Evolutionary conservation across 192 early-diverging fungal species (phyloP).

Genomic region (Podila clonocystis): DNA sequence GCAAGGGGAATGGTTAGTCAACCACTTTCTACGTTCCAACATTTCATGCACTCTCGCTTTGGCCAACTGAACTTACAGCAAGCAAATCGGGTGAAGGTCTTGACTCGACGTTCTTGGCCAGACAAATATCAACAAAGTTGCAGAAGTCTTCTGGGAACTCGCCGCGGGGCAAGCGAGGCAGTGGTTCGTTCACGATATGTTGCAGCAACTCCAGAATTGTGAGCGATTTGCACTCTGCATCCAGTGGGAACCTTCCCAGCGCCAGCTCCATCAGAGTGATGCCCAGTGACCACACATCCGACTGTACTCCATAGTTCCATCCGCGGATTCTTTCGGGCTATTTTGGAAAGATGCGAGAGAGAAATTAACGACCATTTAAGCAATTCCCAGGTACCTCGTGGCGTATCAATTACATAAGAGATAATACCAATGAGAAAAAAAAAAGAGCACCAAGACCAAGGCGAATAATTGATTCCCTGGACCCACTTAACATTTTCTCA

Average conservation of each 20-base stretch:
- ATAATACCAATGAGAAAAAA: constrained; percentile 2
- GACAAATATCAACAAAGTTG: constrained; percentile 78
- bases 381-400: too few relatives aligned
- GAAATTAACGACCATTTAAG: too few relatives aligned
- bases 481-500: neutral
- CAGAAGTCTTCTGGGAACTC: constrained; percentile 82
- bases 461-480: neutral
- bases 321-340: constrained; percentile 85
- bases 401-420: neutral
- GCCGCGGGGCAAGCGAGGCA: constrained; percentile 79
- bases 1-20: neutral
- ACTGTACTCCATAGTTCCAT: constrained; percentile 80
- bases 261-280: constrained; percentile 86
- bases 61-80: constrained; percentile 65
- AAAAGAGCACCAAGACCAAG: neutral
- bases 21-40: neutral
- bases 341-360: neutral
- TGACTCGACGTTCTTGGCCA: constrained; percentile 63
- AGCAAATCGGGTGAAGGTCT: constrained; percentile 75
- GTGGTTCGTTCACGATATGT: constrained; percentile 89
- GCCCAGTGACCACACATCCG: constrained; percentile 87
- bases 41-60: neutral
- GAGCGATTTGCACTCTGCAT: constrained; percentile 71
- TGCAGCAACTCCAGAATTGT: constrained; percentile 94
- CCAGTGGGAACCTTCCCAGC: constrained; percentile 77